Evolutionary conservation across 2,329 filamentous ascomycete genomes (phyloP).

Genomic region (Aspergillus jensenii): DNA sequence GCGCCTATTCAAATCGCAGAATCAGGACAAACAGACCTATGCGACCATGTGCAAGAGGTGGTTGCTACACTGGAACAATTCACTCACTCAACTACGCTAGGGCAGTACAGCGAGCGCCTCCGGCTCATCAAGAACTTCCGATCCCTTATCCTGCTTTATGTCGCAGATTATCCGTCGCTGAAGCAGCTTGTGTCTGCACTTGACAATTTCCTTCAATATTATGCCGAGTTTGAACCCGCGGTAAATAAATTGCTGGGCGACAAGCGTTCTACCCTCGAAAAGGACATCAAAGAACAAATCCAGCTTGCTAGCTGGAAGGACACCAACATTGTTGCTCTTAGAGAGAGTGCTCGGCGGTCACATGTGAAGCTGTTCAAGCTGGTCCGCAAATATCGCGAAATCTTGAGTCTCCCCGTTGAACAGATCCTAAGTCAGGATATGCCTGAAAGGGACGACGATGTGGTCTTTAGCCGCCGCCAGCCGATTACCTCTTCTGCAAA

Average conservation of each 20-base stretch:
- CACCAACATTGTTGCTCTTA: conserved; percentile 85
- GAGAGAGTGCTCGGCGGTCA: conserved; percentile 84
- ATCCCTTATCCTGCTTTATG: conserved; percentile 64
- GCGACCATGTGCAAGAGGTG: conserved; percentile 65
- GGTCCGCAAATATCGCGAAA: conserved; percentile 81
- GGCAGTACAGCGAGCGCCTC: conserved; percentile 75
- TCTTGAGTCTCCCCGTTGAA: conserved; percentile 75
- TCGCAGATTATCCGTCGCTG: conserved; percentile 59
- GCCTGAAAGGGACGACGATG: conserved; percentile 35
- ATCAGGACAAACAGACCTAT: conserved; percentile 59
- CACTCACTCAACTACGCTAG: conserved; percentile 74
- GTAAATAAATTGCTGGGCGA: conserved; percentile 65
- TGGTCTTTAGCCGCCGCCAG: conserved; percentile 16
- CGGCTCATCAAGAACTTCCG: conserved; percentile 63
- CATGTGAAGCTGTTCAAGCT: conserved; percentile 90
- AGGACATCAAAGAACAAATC: conserved; percentile 88
- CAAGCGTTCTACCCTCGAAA: conserved; percentile 76
- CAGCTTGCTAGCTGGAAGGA: conserved; percentile 97
- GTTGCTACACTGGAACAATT: conserved; percentile 77
- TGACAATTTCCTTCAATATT: conserved; percentile 74
- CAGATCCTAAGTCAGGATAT: conserved; percentile 47
- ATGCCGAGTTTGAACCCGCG: conserved; percentile 66
- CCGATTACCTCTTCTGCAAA: conserved; percentile 17
- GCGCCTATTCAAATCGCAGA: conserved; percentile 68
- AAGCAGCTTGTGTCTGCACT: conserved; percentile 63